Conservation (phyloP, 1,139 yeast species). For the Blastobotrys capitulatus region DNA sequence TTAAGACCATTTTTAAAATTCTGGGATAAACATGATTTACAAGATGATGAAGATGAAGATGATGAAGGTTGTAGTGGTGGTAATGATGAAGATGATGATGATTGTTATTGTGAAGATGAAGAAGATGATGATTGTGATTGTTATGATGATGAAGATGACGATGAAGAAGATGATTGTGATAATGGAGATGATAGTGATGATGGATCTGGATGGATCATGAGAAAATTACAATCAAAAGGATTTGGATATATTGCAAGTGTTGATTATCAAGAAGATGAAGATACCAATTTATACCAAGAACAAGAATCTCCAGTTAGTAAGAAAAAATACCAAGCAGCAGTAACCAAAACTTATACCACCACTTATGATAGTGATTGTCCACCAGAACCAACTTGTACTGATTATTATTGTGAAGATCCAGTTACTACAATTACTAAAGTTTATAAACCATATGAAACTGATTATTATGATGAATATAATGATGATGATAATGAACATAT, state of each 20-base stretch:
- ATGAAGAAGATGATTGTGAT: conserved; percentile 26
- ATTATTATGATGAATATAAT: neutral
- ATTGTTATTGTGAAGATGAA: conserved; percentile 9
- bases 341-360: neutral
- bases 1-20: conserved; percentile 6
- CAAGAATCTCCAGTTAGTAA: neutral
- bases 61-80: conserved; percentile 2
- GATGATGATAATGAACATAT: conserved; percentile 3
- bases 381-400: neutral
- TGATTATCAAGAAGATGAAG: neutral
- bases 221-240: conserved; percentile 1
- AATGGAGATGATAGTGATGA: conserved; percentile 31
- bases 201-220: conserved; percentile 24
- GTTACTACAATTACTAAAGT: neutral
- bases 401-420: neutral
- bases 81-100: conserved; percentile 5
- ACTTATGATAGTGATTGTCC: neutral
- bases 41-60: conserved; percentile 18
- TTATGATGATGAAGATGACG: conserved; percentile 14
- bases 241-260: neutral
- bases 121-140: conserved; percentile 5
- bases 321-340: neutral
- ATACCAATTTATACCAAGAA: neutral
- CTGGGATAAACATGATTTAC: conserved; percentile 6
- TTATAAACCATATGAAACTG: neutral